Percentiles rank a stretch among this genome's conserved stretches.
Conservation (phyloP, 2,329 filamentous ascomycete genomes). For the Fusarium secorum region DNA sequence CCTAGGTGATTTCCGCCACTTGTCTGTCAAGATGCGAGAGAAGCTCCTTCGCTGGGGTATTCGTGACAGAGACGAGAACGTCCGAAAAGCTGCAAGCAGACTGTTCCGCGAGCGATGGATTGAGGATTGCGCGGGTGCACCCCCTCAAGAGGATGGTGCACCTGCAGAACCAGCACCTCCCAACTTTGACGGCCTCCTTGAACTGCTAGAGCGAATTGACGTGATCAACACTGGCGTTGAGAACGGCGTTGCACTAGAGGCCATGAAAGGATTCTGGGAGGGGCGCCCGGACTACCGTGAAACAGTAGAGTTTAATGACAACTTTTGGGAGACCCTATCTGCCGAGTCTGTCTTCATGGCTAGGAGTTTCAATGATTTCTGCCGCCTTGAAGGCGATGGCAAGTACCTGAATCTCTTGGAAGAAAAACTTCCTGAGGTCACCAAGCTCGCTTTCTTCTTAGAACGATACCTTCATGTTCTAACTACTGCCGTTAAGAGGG, state of each 20-base stretch:
- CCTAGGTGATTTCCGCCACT: constrained; percentile 90
- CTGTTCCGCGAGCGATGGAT: constrained; percentile 98
- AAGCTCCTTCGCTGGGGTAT: constrained; percentile 95
- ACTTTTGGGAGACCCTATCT: constrained; percentile 81
- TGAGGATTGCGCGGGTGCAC: constrained; percentile 83
- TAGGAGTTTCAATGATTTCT: constrained; percentile 94
- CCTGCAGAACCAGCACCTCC: constrained; percentile 66
- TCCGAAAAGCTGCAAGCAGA: constrained; percentile 88
- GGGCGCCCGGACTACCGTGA: constrained; percentile 85
- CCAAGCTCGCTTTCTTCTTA: constrained; percentile 85
- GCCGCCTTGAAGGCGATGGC: constrained; percentile 74
- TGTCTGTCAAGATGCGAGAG: constrained; percentile 93
- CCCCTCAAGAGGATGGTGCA: constrained; percentile 65
- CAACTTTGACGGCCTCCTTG: constrained; percentile 83
- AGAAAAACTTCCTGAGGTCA: constrained; percentile 95
- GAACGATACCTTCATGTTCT: constrained; percentile 79
- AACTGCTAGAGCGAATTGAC: constrained; percentile 93
- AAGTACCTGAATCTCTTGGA: constrained; percentile 81
- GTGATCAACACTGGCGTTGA: constrained; percentile 90
- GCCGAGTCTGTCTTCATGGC: constrained; percentile 90
- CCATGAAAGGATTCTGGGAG: constrained; percentile 97
- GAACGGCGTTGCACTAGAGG: constrained; percentile 88
- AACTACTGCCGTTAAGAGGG: constrained; percentile 68
- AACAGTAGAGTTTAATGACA: constrained; percentile 73
- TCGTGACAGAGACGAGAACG: constrained; percentile 91